Percentiles rank a stretch among this genome's conserved stretches.
phyloP scores from a whole-genome alignment of 345 rosid genomes.

The Barbarea vulgaris region DNA sequence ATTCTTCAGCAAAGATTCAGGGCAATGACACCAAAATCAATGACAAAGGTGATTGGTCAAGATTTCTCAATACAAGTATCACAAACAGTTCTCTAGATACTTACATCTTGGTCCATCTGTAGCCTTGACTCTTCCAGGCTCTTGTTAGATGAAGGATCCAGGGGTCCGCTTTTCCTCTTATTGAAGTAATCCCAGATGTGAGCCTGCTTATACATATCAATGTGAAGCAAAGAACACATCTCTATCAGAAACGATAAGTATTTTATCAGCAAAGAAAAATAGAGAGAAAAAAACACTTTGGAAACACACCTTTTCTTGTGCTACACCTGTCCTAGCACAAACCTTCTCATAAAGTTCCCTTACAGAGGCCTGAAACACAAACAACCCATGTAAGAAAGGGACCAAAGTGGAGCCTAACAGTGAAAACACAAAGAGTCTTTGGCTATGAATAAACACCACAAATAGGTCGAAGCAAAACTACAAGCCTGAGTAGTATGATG shows the following conservation, averaged over 20 bases:
- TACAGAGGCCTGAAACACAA: conserved; percentile 62
- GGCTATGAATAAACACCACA: conserved; percentile 15
- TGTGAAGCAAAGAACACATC: conserved; percentile 42
- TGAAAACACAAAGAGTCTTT: conserved; percentile 1
- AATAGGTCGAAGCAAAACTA: not conserved
- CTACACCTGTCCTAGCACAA: conserved; percentile 57
- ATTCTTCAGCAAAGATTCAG: conserved; percentile 7
- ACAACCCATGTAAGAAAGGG: conserved; percentile 23
- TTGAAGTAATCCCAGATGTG: conserved; percentile 79
- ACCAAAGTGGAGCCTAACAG: not conserved
- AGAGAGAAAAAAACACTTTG: conserved; percentile 23
- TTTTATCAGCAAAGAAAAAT: not conserved
- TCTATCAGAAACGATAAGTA: conserved; percentile 1
- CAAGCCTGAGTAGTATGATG: not conserved
- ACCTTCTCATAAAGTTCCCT: conserved; percentile 73
- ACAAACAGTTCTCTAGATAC: conserved; percentile 33
- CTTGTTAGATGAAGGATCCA: conserved; percentile 48
- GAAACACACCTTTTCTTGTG: conserved; percentile 60
- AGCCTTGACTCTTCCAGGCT: conserved; percentile 70
- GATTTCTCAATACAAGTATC: conserved; percentile 4
- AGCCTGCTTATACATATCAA: conserved; percentile 33
- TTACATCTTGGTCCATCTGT: conserved; percentile 95
- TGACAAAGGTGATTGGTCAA: not conserved
- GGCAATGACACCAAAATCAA: not conserved
- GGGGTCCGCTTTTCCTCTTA: conserved; percentile 45